Conservation (phyloP, 257 asterid genomes). For the Solanum medicagineum region DNA sequence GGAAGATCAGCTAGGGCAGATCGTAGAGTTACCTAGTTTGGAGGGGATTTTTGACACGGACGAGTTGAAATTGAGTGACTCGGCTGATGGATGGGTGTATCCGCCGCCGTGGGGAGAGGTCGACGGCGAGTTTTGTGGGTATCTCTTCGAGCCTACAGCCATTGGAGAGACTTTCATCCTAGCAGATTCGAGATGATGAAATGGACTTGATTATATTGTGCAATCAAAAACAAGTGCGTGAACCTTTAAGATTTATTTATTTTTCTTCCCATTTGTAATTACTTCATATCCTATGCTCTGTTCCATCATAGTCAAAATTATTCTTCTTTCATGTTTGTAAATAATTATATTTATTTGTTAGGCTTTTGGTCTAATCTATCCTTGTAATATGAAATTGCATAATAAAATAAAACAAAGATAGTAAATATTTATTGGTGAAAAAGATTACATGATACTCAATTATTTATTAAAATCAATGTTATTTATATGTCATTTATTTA, state of each 20-base stretch:
- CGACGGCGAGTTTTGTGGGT: constrained; percentile 31
- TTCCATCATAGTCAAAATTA: not conserved
- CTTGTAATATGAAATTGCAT: no score
- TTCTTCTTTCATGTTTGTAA: not conserved
- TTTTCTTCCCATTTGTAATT: not conserved
- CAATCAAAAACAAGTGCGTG: not conserved
- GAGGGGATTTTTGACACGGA: constrained; percentile 34
- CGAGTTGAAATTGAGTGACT: constrained; percentile 36
- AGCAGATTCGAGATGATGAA: constrained; percentile 8
- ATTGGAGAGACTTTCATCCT: constrained; percentile 15
- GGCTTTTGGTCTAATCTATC: no score
- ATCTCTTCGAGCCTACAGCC: constrained; percentile 20
- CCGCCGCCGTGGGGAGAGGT: constrained; percentile 44
- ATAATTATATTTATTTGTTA: not conserved
- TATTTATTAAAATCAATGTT: no score
- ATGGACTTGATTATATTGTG: not conserved
- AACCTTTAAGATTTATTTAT: not conserved
- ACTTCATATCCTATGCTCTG: not conserved
- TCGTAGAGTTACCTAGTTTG: constrained; percentile 71
- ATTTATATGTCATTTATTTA: no score
- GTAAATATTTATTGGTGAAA: no score
- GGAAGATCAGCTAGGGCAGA: constrained; percentile 56
- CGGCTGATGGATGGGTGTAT: constrained; percentile 44
- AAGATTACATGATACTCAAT: no score
- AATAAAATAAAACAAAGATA: no score